These are phyloP conservation scores for Goniomonas avonlea DNA, from an alignment of 78 protist genomes.

Conservation along the genomic window DNA sequence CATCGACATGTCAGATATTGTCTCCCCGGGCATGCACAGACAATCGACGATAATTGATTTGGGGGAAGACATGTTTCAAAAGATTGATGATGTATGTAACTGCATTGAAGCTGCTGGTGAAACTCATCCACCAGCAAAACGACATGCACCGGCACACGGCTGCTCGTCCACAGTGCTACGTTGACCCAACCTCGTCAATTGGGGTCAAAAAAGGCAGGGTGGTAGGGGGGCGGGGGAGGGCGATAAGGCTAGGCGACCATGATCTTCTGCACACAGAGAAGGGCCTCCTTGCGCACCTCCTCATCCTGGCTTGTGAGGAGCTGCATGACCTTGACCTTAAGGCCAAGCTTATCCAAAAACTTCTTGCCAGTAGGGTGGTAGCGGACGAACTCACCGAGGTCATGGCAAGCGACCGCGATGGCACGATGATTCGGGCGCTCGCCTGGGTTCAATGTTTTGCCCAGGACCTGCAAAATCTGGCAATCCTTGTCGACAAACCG, in stretches of 20 bases:
- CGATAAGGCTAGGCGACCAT: background rate
- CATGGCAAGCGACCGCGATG: conserved; percentile 3
- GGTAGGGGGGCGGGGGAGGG: background rate
- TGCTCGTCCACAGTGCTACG: too few species aligned
- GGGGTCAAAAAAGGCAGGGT: too few species aligned
- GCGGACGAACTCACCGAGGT: conserved; percentile 7
- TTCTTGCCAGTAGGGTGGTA: background rate
- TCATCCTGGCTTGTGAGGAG: background rate
- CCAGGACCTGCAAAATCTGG: background rate
- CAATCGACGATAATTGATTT: too few species aligned
- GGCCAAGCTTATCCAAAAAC: background rate
- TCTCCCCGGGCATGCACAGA: too few species aligned
- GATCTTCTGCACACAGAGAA: conserved; percentile 12
- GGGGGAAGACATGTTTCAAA: too few species aligned
- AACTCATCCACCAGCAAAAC: too few species aligned
- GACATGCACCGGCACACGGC: too few species aligned
- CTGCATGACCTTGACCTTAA: background rate
- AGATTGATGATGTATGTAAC: too few species aligned
- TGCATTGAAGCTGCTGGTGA: too few species aligned
- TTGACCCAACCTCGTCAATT: too few species aligned
- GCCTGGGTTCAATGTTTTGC: background rate
- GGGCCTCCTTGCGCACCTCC: conserved; percentile 15
- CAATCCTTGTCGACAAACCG: background rate
- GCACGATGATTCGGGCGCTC: background rate
- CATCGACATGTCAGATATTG: too few species aligned